These are phyloP conservation scores for Cystoisospora suis DNA, from an alignment of 169 alveolate genomes.

Conservation along the genomic window DNA sequence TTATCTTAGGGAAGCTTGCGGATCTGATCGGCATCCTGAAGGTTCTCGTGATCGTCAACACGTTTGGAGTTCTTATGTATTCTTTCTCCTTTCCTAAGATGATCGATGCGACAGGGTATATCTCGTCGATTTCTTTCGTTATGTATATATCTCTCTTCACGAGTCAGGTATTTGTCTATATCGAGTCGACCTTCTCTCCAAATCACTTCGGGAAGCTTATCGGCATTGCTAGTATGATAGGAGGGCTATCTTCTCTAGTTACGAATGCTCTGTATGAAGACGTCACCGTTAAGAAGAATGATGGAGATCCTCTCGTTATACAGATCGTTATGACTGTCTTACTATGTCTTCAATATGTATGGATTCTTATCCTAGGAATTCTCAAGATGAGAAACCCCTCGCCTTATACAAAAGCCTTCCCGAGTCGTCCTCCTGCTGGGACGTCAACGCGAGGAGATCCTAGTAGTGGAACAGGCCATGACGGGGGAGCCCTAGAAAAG, in stretches of 20 bases:
- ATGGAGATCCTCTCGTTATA: not conserved
- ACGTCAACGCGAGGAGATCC: no score
- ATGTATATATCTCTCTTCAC: slow-evolving; percentile 73
- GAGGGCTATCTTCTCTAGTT: slow-evolving; percentile 73
- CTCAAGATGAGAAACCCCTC: not conserved
- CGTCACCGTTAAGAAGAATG: not conserved
- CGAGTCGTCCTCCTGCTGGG: no score
- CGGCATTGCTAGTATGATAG: slow-evolving; percentile 71
- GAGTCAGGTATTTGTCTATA: slow-evolving; percentile 71
- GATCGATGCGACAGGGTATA: slow-evolving; percentile 54
- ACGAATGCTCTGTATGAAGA: slow-evolving; percentile 64
- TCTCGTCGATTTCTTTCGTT: slow-evolving; percentile 68
- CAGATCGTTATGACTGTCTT: slow-evolving; percentile 20
- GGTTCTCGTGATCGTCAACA: slow-evolving; percentile 67
- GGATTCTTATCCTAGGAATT: slow-evolving; percentile 5
- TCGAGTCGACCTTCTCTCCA: slow-evolving; percentile 71
- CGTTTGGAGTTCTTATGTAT: slow-evolving; percentile 70
- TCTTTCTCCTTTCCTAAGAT: slow-evolving; percentile 59
- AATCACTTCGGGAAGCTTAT: slow-evolving; percentile 73
- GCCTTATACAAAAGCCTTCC: no score
- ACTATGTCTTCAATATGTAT: slow-evolving; percentile 26
- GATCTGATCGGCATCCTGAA: slow-evolving; percentile 48
- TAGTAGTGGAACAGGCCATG: no score
- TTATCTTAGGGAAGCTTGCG: slow-evolving; percentile 62
- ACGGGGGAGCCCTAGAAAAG: no score